Base-by-base conservation (phyloP, 495 filamentous ascomycete genomes). In the Annulohypoxylon bovei region DNA sequence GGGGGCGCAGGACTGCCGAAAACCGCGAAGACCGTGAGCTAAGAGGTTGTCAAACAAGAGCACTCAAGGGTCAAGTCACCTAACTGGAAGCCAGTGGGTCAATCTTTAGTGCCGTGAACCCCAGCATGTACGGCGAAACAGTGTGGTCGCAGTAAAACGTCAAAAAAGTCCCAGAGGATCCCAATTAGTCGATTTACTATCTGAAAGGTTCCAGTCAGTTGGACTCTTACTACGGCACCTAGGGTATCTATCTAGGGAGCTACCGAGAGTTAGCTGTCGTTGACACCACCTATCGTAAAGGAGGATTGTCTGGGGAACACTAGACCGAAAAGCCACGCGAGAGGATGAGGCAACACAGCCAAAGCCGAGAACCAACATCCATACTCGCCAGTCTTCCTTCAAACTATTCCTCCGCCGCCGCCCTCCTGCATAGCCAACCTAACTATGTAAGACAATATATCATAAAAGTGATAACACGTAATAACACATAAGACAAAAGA, bases 271-370 rank as follows among this genome's bases (percentile, higher is more conserved):
- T 62, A 61, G 47, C 47, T 59, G 33, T 39, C 49, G 6, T 25
- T 27, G 39, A 55, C 56, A 33, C 44, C 23, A 58, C 22, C 25
- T 42, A 42, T 16, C 20, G 33, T 49, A 54, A 53, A 33, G 44
- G 44, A 12, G 23, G 40, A 65, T 11, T 30, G 18, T 58, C 62
- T 71, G 62, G 68, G 68, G 63, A 67, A 67, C 30, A 58, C 49
- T 37, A 58, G 63, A 35, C 59, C 68, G 68, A 67, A 52, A 64
- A 55, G 64, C 63, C 69, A 71, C 68, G 68, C 68, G 68, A 71
- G 62, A 62, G 32, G 58, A 52, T 37, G 56, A 56, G 39, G 58
- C 54, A 47, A 63, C 53, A 58, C n/a, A 46, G 25, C 27, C 46
- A 35, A 28, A 53, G 53, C 47, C 65, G 53, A 72, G 35, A 65